A percentile compares a stretch with the other conserved stretches of the same genome.
Evolutionary conservation across 768 basidiomycete species (phyloP).

Genomic region (Leccinellum albellum): DNA sequence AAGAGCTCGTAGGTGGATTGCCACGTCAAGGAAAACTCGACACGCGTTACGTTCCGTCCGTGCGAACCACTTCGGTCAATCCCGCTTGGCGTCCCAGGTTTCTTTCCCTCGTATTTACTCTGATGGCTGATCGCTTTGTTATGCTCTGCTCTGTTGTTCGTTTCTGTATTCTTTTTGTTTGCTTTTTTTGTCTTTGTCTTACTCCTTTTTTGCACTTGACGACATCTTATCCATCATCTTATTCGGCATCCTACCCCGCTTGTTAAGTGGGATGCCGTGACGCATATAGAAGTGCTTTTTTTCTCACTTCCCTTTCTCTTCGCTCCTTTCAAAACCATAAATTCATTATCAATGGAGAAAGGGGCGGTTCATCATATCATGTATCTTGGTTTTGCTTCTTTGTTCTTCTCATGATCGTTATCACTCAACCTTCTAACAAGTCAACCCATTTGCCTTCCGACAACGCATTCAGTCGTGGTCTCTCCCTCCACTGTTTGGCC

Average conservation of each 20-base stretch:
- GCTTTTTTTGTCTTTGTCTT: not conserved
- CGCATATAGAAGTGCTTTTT: slow-evolving; percentile 22
- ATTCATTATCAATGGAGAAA: slow-evolving; percentile 11
- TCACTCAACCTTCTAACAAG: slow-evolving; percentile 1
- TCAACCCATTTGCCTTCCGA: not conserved
- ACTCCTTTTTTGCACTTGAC: slow-evolving; percentile 1
- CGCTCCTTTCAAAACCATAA: not conserved
- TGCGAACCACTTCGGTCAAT: slow-evolving; percentile 9
- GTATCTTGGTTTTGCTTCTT: slow-evolving; percentile 9
- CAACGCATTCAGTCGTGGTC: not conserved
- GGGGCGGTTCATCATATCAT: not conserved
- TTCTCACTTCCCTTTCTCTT: not conserved
- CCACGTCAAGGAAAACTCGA: not conserved
- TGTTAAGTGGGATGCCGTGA: slow-evolving; percentile 24
- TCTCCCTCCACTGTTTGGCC: not conserved
- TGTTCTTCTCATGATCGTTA: slow-evolving; percentile 15
- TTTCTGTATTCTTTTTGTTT: slow-evolving; percentile 8
- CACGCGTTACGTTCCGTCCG: slow-evolving; percentile 1
- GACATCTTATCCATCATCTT: slow-evolving; percentile 32
- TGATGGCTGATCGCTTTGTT: slow-evolving; percentile 14
- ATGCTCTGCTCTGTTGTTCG: slow-evolving; percentile 21
- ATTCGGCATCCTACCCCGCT: slow-evolving; percentile 17
- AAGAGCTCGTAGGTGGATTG: slow-evolving; percentile 21
- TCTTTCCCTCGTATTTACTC: slow-evolving; percentile 5
- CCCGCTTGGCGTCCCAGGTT: slow-evolving; percentile 1